Base-by-base conservation (phyloP, 495 filamentous ascomycete species). In the Annulohypoxylon bovei region DNA sequence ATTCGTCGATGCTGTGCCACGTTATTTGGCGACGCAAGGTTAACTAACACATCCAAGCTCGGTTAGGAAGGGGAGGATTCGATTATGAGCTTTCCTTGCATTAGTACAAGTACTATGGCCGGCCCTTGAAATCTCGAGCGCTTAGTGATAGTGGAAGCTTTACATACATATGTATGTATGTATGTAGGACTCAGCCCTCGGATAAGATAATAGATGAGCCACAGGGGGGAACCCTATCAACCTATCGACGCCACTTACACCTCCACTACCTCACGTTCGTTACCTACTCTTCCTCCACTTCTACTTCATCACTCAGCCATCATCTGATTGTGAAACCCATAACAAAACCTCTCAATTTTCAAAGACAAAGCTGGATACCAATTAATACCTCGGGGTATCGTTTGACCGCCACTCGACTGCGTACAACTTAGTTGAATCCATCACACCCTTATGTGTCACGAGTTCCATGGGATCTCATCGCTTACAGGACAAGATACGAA, bases 1-100 rank as follows among this genome's bases (percentile, higher is more conserved):
- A 57, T 71, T 71, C 42, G 63, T 68, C 32, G 70, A 72, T 62
- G 70, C 30, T 68, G 70, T 72, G 70, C 60, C 65, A 72, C 70
- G 70, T 62, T 72, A 18, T 67, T 11, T 30, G 53, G 47, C 27
- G 49, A 55, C 55, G 61, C 67, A 65, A 65, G 30, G 40, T 62
- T 50, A 39, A 61, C 62, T 50, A 39, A 61, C 62, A 50, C 61
- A 57, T 60, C 22, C 55, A 49, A 56, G 22, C 40, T 28, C 5
- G 25, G 32, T 49, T 65, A 61, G 46, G 9, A 12, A 0, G 20
- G 12, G 12, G 25, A 30, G 35, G n/a, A 56, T 62, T 25, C 49
- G 62, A 59, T 54, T 55, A 61, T 16, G 37, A n/a, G n/a, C 11
- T 60, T 40, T 67, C 11, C 44, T 30, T 67, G 42, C 62, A 63